Base-by-base conservation (phyloP, 1,284 basidiomycete genomes). In the Leccinum fuscescens region DNA sequence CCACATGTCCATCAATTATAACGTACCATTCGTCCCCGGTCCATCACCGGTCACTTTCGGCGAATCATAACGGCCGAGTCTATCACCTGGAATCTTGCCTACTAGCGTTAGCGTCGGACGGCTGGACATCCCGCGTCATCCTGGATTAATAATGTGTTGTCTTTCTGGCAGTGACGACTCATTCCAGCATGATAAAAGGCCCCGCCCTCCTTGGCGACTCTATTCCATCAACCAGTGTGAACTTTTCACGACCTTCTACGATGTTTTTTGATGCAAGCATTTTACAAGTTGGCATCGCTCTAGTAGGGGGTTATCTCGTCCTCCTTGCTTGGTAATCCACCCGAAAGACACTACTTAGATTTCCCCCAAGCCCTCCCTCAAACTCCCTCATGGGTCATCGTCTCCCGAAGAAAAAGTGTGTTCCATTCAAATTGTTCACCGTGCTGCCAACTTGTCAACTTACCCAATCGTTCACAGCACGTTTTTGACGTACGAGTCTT, bases 351-450 rank as follows among this genome's bases (percentile, higher is more conserved):
- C 44, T 14, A 14, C 44, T 22, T 22, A 51, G 46, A 42, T 63
- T 54, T 20, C 64, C 55, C 39, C 64, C 62, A 3, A 60, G 64
- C 35, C 64, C 64, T n/a, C 62, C 54, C 15, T 5, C 33, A 5
- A 20, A 58, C 20, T 8, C 52, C 17, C 20, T 66, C n/a, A 8
- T 27, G 29, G 61, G 64, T 3, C 64, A 66, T 35, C 37, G 11
- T 46, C 46, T 63, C 29, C 61, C 31, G 9, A 2, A 9, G 9
- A 37, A 54, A 65, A 46, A 59, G 64, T 66, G 12, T 1, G 61
- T 44, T 20, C n/a, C 12, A 9, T 37, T 17, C 31, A 20, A 6
- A 31, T 31, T 15, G 29, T 20, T 57, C 27, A 11, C 4, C 5
- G 12, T 46, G 15, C 15, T 22, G 9, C 44, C 4, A n/a, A 42